phyloP scores from a whole-genome alignment of 192 early-diverging fungal genomes.

The Backusella tuberculispora region DNA sequence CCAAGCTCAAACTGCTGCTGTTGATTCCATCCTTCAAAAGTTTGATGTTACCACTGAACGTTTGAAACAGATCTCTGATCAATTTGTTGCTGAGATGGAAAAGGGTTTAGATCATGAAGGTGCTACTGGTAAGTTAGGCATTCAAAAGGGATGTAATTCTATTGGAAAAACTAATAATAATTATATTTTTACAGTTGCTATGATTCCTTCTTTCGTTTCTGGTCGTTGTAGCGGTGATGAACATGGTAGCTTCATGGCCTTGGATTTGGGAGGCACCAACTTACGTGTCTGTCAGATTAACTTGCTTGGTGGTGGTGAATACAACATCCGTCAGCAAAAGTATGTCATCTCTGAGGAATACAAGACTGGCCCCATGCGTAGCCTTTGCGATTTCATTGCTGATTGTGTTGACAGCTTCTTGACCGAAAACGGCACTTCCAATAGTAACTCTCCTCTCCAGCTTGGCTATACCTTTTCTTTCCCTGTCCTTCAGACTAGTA shows the following conservation, averaged over 20 bases:
- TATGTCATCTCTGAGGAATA: conserved; percentile 68
- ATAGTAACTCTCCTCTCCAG: conserved; percentile 41
- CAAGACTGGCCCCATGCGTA: conserved; percentile 57
- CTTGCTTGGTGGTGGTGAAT: conserved; percentile 74
- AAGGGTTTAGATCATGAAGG: conserved; percentile 36
- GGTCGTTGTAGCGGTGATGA: conserved; percentile 84
- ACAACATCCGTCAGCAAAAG: conserved; percentile 80
- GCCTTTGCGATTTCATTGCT: conserved; percentile 86
- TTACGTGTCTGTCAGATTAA: conserved; percentile 89
- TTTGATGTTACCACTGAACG: conserved; percentile 10
- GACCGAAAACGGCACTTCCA: conserved; percentile 58
- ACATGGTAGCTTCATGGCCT: conserved; percentile 82
- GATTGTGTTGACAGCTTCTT: conserved; percentile 81
- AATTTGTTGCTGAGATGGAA: conserved; percentile 39
- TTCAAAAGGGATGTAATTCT: neutral
- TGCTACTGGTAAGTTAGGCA: conserved; percentile 33
- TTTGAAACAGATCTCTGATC: conserved; percentile 22
- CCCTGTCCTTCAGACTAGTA: conserved; percentile 83
- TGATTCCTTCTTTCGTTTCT: conserved; percentile 90
- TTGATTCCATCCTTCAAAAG: neutral
- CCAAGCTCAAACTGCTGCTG: neutral
- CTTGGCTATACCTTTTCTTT: conserved; percentile 98
- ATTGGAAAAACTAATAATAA: neutral
- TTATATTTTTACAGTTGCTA: conserved; percentile 49
- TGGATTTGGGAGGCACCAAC: conserved; percentile 96